Evolutionary conservation across 371 early-diverging fungal species (phyloP).

Genomic region (Vairimorpha ceranae): DNA sequence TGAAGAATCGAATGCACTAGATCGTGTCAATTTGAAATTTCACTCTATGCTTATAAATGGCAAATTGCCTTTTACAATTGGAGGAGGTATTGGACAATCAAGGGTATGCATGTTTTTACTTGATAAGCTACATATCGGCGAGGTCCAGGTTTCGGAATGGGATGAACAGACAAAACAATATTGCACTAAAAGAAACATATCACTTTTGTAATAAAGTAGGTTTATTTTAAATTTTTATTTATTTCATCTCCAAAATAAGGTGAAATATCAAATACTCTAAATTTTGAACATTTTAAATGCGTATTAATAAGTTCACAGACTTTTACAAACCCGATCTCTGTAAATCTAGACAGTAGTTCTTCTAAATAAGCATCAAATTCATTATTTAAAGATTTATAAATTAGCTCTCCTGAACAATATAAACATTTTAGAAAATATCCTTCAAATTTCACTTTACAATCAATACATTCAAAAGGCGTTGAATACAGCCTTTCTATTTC

Average conservation of each 20-base stretch:
- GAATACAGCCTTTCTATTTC: conserved; percentile 35
- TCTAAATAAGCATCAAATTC: conserved; percentile 52
- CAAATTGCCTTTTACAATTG: conserved; percentile 40
- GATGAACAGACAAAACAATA: conserved; percentile 6
- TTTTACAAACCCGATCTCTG: conserved; percentile 14
- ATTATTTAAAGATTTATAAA: conserved; percentile 25
- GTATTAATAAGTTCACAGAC: not conserved
- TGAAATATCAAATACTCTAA: conserved; percentile 2
- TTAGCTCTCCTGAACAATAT: conserved; percentile 33
- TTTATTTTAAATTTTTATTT: not conserved
- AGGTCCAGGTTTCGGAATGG: conserved; percentile 42
- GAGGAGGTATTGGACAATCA: conserved; percentile 54
- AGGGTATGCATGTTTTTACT: conserved; percentile 47
- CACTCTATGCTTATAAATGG: conserved; percentile 27
- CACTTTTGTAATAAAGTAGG: not conserved
- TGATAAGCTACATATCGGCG: conserved; percentile 49
- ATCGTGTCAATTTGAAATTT: not conserved
- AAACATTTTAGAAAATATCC: conserved; percentile 21
- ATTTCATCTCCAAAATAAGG: conserved; percentile 24
- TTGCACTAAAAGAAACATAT: not conserved
- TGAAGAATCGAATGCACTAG: not conserved
- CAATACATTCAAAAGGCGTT: conserved; percentile 28
- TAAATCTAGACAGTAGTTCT: conserved; percentile 11
- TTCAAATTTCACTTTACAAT: conserved; percentile 29
- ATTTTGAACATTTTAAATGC: conserved; percentile 17